Evolutionary conservation across 1,284 basidiomycete species (phyloP).

Genomic region (Leccinum pallidistipes): DNA sequence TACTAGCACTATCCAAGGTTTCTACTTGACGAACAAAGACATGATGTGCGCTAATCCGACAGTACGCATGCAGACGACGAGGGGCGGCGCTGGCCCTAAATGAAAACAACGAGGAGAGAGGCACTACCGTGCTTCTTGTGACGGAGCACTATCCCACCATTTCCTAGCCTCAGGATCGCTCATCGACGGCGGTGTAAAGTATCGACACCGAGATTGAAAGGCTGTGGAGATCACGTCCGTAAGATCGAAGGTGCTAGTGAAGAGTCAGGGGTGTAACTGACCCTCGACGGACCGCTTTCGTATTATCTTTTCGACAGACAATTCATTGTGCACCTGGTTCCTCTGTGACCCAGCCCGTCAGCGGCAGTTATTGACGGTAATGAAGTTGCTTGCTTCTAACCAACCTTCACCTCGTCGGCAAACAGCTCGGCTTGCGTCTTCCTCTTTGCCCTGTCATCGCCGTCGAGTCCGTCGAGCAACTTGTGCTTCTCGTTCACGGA

Average conservation of each 20-base stretch:
- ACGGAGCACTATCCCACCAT: slow-evolving; percentile 67
- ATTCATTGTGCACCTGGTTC: slow-evolving; percentile 79
- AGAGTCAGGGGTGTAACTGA: slow-evolving; percentile 37
- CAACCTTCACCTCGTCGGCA: slow-evolving; percentile 75
- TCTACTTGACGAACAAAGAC: slow-evolving; percentile 9
- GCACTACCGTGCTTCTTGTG: slow-evolving; percentile 36
- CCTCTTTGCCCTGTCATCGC: slow-evolving; percentile 47
- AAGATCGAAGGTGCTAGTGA: slow-evolving; percentile 5
- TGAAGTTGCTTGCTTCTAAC: slow-evolving; percentile 39
- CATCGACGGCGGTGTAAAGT: slow-evolving; percentile 65
- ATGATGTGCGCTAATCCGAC: slow-evolving; percentile 11
- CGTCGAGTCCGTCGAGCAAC: slow-evolving; percentile 42
- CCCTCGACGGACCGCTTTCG: slow-evolving; percentile 78
- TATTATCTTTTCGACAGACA: slow-evolving; percentile 78
- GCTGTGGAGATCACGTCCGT: slow-evolving; percentile 46
- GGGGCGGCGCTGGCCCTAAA: slow-evolving; percentile 19
- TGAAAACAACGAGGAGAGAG: slow-evolving; percentile 33
- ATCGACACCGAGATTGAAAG: slow-evolving; percentile 80
- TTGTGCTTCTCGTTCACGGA: slow-evolving; percentile 61
- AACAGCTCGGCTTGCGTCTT: slow-evolving; percentile 58
- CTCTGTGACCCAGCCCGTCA: slow-evolving; percentile 47
- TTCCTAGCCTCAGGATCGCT: slow-evolving; percentile 59
- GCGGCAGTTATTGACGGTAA: slow-evolving; percentile 32
- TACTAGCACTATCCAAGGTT: neutral
- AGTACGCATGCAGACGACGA: slow-evolving; percentile 13